Conservation (phyloP, 2,329 filamentous ascomycete species). For the Geosmithia flava region DNA sequence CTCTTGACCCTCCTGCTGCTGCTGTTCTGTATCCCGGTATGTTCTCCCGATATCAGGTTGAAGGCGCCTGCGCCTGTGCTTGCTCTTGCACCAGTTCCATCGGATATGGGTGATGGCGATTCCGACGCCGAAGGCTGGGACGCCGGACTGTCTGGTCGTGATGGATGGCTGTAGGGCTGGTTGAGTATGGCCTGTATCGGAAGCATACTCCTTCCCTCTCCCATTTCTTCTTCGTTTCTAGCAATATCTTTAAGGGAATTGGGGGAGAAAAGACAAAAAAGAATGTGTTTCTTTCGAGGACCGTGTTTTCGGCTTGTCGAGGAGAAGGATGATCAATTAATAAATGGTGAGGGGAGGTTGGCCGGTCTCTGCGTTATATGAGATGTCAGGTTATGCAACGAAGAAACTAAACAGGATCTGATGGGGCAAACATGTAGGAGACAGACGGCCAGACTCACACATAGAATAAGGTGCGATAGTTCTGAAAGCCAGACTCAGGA, state of each 20-base stretch:
- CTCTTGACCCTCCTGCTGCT: constrained; percentile 28
- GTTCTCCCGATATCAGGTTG: not conserved
- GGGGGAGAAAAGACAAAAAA: too few species aligned
- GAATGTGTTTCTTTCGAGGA: not conserved
- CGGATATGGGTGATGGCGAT: constrained; percentile 2
- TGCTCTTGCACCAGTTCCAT: not conserved
- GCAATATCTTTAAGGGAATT: too few species aligned
- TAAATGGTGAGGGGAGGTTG: not conserved
- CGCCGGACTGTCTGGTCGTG: not conserved
- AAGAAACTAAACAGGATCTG: not conserved
- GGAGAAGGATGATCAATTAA: not conserved
- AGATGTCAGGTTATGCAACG: not conserved
- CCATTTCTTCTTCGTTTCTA: not conserved
- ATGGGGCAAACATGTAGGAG: not conserved
- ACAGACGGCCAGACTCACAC: not conserved
- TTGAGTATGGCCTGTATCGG: constrained; percentile 3
- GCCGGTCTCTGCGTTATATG: not conserved
- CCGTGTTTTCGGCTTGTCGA: not conserved
- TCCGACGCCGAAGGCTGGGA: constrained; percentile 2
- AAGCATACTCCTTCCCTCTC: constrained; percentile 1
- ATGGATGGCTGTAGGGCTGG: not conserved
- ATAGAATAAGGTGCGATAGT: not conserved
- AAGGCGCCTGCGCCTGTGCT: not conserved
- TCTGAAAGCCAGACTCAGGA: not conserved
- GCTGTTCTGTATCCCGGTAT: not conserved